Base-by-base conservation (phyloP, 768 basidiomycete species). In the Trametes punicea region DNA sequence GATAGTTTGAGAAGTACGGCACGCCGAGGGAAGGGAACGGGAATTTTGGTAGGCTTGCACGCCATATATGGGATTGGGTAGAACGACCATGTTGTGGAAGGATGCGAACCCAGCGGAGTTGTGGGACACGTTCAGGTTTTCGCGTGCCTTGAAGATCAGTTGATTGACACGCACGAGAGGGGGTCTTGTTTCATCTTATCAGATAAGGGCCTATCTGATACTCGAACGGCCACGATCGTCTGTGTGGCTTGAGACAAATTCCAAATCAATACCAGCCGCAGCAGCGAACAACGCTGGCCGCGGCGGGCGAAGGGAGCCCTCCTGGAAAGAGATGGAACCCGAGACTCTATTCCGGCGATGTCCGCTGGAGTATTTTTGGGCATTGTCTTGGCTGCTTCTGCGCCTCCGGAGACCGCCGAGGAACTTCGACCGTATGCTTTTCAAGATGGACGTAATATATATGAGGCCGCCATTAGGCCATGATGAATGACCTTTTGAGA, bases 161-260 rank as follows among this genome's bases (percentile, higher is more conserved):
- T 38, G 31, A 26, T 23, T 47, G 53, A 21, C 21, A 46, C 39
- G 29, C 33, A 31, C 25, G 11, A 40, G n/a, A 23, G 26, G 15
- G 27, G 13, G 26, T 26, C 27, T 16, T n/a, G 46, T 50, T 26
- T 46, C 48, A 58, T 58, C 57, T 58, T 53, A 58, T 58, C 57
- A 42, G 57, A 58, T 58, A 45, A 27, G 4, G 3, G 13, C 20
- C 10, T 27, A 57, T 46, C 49, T 20, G 49, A 38, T 56, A 46
- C 13, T 30, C 20, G n/a, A 13, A 25, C 34, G 34, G 7, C 34
- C 34, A 36, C 34, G n/a, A 36, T 36, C 13, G 34, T 5, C 34
- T 15, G 13, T n/a, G 34, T 15, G n/a, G 25, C 42, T 26, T 44
- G 42, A 44, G 42, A 44, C 8, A 5, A 26, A 26, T 5, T 27